Conservation (phyloP, 2,329 filamentous ascomycete genomes). For the Pyrenophora teres region DNA sequence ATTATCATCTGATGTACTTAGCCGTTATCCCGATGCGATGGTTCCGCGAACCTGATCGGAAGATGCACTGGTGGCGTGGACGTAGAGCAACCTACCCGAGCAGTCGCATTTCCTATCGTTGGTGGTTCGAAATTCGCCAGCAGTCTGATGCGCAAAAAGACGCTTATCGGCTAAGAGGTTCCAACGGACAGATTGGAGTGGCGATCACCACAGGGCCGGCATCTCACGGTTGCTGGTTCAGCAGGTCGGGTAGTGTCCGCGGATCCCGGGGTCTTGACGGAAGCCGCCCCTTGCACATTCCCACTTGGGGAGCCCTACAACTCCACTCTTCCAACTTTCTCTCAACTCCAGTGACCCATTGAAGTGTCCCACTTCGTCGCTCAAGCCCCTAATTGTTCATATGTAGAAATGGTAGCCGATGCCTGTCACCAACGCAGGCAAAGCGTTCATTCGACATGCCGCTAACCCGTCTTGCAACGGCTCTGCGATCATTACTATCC, state of each 20-base stretch:
- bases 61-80: conserved; percentile 26
- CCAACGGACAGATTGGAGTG: no score
- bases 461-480: conserved; percentile 20
- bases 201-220: no score
- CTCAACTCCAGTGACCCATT: no score
- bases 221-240: no score
- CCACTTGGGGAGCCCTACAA: no score
- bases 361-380: background rate
- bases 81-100: conserved; percentile 15
- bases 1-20: no score
- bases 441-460: conserved; percentile 19
- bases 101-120: conserved; percentile 13
- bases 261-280: no score
- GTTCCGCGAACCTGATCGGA: conserved; percentile 20
- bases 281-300: no score
- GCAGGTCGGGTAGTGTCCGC: no score
- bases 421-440: conserved; percentile 13
- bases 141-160: background rate
- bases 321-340: conserved; percentile 2
- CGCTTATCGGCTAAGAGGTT: no score
- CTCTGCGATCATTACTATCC: conserved; percentile 14
- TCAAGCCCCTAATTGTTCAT: conserved; percentile 17
- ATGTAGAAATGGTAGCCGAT: conserved; percentile 15
- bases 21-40: conserved; percentile 16
- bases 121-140: background rate